A percentile compares a stretch with the other conserved stretches of the same genome.
These are phyloP conservation scores for Aegle marmelos DNA, from an alignment of 345 rosid genomes.

Conservation along the genomic window DNA sequence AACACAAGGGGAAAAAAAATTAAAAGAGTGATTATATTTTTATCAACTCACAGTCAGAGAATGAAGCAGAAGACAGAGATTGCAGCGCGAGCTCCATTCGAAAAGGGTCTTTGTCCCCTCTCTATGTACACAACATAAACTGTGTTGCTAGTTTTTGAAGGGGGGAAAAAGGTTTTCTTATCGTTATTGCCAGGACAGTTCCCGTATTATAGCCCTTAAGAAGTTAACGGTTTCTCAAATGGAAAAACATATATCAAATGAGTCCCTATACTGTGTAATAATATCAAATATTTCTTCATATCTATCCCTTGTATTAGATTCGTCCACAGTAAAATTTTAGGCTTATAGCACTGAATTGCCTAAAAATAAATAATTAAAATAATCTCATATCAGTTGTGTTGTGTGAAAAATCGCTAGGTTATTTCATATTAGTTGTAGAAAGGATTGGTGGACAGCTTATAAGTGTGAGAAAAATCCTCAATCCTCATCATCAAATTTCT, in stretches of 20 bases:
- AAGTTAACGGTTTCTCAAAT: neutral
- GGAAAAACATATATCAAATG: neutral
- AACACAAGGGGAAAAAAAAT: neutral
- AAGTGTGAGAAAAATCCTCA: too few species aligned
- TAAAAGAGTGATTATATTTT: neutral
- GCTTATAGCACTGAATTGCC: too few species aligned
- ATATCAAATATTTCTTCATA: neutral
- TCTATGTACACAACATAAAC: neutral
- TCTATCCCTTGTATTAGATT: neutral
- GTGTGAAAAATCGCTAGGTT: accelerated
- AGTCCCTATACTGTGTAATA: neutral
- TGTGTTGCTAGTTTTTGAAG: neutral
- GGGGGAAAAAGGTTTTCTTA: conserved; percentile 9
- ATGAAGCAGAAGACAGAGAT: conserved; percentile 22
- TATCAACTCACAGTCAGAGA: conserved; percentile 24
- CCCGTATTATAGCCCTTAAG: conserved; percentile 6
- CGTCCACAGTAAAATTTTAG: neutral
- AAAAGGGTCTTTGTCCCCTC: neutral
- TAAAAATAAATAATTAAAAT: too few species aligned
- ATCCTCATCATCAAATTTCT: too few species aligned
- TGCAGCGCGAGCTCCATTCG: conserved; percentile 36
- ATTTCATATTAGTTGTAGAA: too few species aligned
- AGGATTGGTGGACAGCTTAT: too few species aligned
- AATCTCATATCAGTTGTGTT: too few species aligned
- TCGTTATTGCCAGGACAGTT: conserved; percentile 5